Evolutionary conservation across 129 eudicot species (phyloP), one percentile per base, ranked within the genome.

Genomic region (Helichrysum umbraculigerum): DNA sequence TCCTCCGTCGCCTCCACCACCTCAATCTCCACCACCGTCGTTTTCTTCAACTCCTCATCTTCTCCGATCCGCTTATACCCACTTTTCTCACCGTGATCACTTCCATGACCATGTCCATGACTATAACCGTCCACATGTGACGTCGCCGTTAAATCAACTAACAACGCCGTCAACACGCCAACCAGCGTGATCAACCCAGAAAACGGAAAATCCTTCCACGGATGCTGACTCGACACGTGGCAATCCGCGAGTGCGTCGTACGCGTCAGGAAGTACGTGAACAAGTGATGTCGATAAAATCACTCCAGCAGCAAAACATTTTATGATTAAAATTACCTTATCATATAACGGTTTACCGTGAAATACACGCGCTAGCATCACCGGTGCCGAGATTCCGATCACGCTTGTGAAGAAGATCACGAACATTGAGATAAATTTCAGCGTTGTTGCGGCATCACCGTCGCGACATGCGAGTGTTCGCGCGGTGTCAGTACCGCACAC

Each of bases 271-370:
- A 90, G 85, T 15, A 90, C 96, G 77, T 90, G 96, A 25, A 90
- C 96, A 7, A 90, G 87, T 1, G 93, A 90, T 8, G 96, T 90
- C 15, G 96, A 88, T 47, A 90, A 73, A 2, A 90, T 90, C 0
- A 90, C 96, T 1, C 96, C 96, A n/a, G 96, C 96, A 7, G 96
- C 96, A 81, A 87, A 90, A 69, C 96, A 90, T 81, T 90, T 90
- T 73, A 90, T 86, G 22, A 88, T 9, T 2, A 90, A 8, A 2
- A 84, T 81, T 8, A 91, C 93, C 65, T 88, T 90, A 62, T 88
- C 93, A 85, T 90, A 86, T 0, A 81, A 41, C 7, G 96, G 89
- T 74, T 84, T 86, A 25, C 93, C 91, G 63, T 82, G 93, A 78
- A 90, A 90, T 6, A 87, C 12, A 3, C 87, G 85, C 0, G 96